Evolutionary conservation across 345 rosid species (phyloP).

Genomic region (Populus ilicifolia): DNA sequence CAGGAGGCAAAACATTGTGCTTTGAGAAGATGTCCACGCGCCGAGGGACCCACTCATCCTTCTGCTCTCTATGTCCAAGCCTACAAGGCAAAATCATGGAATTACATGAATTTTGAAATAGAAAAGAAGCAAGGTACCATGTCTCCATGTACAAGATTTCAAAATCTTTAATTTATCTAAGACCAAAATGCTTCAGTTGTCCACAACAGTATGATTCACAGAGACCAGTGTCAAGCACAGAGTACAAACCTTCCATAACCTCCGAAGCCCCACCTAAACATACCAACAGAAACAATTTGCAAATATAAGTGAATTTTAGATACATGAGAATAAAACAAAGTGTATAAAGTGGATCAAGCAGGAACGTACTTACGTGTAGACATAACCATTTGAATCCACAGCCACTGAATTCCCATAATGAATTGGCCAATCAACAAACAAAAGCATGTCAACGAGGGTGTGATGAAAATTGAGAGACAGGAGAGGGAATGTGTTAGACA

Average conservation of each 20-base stretch:
- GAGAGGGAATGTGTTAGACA: not conserved
- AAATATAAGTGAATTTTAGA: conserved; percentile 8
- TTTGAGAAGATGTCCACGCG: conserved; percentile 76
- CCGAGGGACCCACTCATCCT: conserved; percentile 96
- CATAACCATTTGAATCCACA: conserved; percentile 78
- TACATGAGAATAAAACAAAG: not conserved
- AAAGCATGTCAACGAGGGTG: not conserved
- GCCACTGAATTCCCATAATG: conserved; percentile 60
- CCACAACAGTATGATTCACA: not conserved
- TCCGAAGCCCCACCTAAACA: conserved; percentile 92
- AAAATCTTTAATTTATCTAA: not conserved
- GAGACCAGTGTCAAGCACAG: not conserved
- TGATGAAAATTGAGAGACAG: not conserved
- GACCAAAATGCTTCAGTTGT: not conserved
- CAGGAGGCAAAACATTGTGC: conserved; percentile 68
- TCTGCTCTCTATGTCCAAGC: conserved; percentile 98
- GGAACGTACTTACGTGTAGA: conserved; percentile 77
- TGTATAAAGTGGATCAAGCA: not conserved
- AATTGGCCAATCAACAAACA: conserved; percentile 11
- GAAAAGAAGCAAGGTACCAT: not conserved
- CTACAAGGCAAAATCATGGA: conserved; percentile 35
- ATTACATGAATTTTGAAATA: conserved; percentile 7
- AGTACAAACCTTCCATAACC: conserved; percentile 93
- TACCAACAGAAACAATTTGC: conserved; percentile 21
- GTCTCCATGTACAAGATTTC: not conserved